Conservation (phyloP, 345 rosid genomes). For the Lepidium aucheri region DNA sequence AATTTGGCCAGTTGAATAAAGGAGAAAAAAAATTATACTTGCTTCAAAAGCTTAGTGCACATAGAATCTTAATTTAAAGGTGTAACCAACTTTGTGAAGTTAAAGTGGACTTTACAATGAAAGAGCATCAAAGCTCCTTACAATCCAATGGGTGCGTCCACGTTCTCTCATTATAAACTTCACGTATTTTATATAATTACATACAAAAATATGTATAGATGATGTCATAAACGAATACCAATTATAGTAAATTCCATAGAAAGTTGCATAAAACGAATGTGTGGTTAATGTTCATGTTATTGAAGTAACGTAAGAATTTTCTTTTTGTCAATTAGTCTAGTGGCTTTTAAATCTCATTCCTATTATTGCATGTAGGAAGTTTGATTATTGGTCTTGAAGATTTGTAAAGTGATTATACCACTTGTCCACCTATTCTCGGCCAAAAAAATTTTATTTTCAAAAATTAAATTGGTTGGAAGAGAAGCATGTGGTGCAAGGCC, state of each 20-base stretch:
- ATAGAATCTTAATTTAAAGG: neutral
- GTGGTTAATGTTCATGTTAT: neutral
- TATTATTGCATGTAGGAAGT: no score
- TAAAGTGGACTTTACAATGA: neutral
- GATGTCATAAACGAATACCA: no score
- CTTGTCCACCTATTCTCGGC: no score
- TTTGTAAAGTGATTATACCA: no score
- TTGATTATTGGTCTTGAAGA: no score
- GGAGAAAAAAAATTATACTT: neutral
- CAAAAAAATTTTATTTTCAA: neutral
- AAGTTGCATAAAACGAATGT: neutral
- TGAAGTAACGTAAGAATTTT: neutral
- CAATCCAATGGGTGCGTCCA: neutral
- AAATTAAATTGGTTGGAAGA: neutral
- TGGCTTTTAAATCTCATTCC: no score
- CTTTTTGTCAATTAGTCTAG: no score
- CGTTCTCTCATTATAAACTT: neutral
- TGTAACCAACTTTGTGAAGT: neutral
- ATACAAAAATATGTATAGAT: no score
- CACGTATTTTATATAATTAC: neutral
- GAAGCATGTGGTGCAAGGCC: neutral
- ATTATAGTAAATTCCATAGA: neutral
- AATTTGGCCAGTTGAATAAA: no score
- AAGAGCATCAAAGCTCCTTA: neutral
- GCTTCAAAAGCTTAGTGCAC: neutral